Evolutionary conservation across 352 stramenopile genomes (phyloP).

Genomic region (Phytophthora kernoviae): DNA sequence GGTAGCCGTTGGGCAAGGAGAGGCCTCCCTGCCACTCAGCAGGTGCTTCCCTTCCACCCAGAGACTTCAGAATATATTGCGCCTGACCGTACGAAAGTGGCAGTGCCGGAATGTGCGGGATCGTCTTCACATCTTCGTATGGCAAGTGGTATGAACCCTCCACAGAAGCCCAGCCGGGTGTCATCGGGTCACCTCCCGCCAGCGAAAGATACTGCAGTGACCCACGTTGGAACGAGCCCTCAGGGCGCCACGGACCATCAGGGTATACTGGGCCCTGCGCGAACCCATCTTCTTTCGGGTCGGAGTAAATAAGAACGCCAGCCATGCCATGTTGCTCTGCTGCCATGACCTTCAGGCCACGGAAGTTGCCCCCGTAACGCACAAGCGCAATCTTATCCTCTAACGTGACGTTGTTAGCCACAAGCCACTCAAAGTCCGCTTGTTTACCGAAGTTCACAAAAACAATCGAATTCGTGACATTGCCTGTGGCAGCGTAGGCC

Average conservation of each 20-base stretch:
- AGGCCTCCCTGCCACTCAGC: slow-evolving; percentile 69
- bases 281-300: slow-evolving; percentile 88
- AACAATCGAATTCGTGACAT: slow-evolving; percentile 74
- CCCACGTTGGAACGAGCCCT: slow-evolving; percentile 84
- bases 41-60: slow-evolving; percentile 64
- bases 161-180: slow-evolving; percentile 51
- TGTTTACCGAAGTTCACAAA: slow-evolving; percentile 90
- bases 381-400: slow-evolving; percentile 84
- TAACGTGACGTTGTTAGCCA: slow-evolving; percentile 68
- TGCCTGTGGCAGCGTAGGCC: slow-evolving; percentile 80
- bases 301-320: slow-evolving; percentile 89
- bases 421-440: slow-evolving; percentile 82
- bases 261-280: slow-evolving; percentile 45
- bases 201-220: slow-evolving; percentile 86
- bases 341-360: slow-evolving; percentile 85
- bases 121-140: slow-evolving; percentile 51
- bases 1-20: slow-evolving; percentile 62
- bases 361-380: slow-evolving; percentile 82
- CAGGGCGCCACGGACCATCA: slow-evolving; percentile 53
- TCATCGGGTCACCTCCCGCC: slow-evolving; percentile 72
- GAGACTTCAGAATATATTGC: slow-evolving; percentile 64
- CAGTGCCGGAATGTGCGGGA: slow-evolving; percentile 43
- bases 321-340: slow-evolving; percentile 77
- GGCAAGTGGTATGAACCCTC: slow-evolving; percentile 42
- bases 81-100: slow-evolving; percentile 87